Conservation (phyloP, 2,329 filamentous ascomycete species). For the Mycosphaerella arachidis region DNA sequence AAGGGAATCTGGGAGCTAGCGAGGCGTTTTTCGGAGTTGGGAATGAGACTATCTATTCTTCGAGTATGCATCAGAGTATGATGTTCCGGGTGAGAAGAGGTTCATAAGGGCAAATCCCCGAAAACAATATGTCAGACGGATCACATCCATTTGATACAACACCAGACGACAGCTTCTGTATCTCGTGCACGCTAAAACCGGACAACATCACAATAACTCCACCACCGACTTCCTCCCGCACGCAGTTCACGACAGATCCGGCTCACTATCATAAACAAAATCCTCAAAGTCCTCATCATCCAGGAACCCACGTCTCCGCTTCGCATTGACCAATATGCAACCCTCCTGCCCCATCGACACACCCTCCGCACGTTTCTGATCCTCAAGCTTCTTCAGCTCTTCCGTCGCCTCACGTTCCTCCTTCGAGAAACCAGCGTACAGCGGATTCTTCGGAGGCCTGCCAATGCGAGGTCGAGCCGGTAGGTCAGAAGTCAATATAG, state of each 20-base stretch:
- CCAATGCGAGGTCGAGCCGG: background rate
- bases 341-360: constrained; percentile 52
- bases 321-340: constrained; percentile 49
- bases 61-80: too few species aligned
- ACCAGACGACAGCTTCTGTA: background rate
- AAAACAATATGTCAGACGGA: too few species aligned
- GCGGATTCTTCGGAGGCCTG: constrained; percentile 6
- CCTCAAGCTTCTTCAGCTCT: constrained; percentile 47
- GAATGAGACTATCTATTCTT: too few species aligned
- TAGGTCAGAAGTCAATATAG: background rate
- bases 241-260: constrained; percentile 4
- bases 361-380: constrained; percentile 50
- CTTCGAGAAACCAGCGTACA: constrained; percentile 25
- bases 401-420: constrained; percentile 40
- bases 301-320: constrained; percentile 46
- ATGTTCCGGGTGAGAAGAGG: too few species aligned
- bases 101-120: too few species aligned
- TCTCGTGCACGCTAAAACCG: background rate
- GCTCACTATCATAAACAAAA: constrained; percentile 27
- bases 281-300: constrained; percentile 50
- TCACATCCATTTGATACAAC: background rate
- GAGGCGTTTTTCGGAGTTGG: too few species aligned
- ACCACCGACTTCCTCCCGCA: too few species aligned
- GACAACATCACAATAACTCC: background rate
- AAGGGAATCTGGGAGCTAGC: too few species aligned